phyloP scores from a whole-genome alignment of 306 rosid species.

The Rosa rugosa region DNA sequence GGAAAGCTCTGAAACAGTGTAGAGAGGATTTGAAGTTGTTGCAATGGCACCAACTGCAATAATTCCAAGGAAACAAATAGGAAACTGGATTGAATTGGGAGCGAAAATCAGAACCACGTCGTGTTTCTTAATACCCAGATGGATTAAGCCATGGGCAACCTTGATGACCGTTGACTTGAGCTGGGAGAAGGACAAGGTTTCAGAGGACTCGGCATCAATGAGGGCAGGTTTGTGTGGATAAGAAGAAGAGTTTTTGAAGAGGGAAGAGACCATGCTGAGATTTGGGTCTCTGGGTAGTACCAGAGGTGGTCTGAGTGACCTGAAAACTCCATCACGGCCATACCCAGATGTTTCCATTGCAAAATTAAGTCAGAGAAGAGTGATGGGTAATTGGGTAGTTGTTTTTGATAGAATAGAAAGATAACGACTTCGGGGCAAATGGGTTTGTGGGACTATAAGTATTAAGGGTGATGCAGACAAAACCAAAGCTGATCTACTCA shows the following conservation, averaged over 20 bases:
- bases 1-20: slow-evolving; percentile 59
- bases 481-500: neutral
- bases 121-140: slow-evolving; percentile 57
- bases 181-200: slow-evolving; percentile 47
- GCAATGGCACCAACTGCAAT: slow-evolving; percentile 65
- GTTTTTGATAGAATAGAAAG: neutral
- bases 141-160: slow-evolving; percentile 52
- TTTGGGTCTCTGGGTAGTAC: slow-evolving; percentile 44
- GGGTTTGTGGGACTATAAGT: too few relatives aligned
- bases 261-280: slow-evolving; percentile 60
- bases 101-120: slow-evolving; percentile 80
- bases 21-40: slow-evolving; percentile 72
- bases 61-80: slow-evolving; percentile 56
- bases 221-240: slow-evolving; percentile 61
- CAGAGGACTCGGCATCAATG: slow-evolving; percentile 51
- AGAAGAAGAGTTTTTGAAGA: slow-evolving; percentile 48
- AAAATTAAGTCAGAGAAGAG: neutral
- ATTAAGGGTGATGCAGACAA: neutral
- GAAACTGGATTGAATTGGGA: slow-evolving; percentile 62
- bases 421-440: neutral
- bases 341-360: slow-evolving; percentile 84
- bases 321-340: slow-evolving; percentile 68
- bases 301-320: slow-evolving; percentile 66
- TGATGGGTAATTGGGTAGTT: neutral
- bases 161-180: slow-evolving; percentile 46